Base-by-base conservation (phyloP, 2,329 filamentous ascomycete genomes). In the Apiospora koreana region DNA sequence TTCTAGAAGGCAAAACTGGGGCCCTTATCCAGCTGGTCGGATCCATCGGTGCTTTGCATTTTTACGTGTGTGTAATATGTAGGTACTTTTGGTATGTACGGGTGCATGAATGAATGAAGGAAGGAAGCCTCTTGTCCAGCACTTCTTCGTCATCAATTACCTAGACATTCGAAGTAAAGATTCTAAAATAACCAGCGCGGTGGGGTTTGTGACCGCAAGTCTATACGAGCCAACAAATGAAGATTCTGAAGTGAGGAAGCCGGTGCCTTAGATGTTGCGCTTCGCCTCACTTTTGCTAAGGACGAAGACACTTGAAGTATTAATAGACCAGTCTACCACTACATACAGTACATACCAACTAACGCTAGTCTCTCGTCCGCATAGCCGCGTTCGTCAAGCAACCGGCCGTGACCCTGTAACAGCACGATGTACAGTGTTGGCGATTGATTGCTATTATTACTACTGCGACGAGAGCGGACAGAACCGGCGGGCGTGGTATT, bases 1-100 rank as follows among this genome's bases (percentile, higher is more conserved):
- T 66, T 66, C 64, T 66, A 66, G 64, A 66, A 66, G 64, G 18
- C 64, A 66, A 66, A 66, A 66, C 64, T 68, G 66, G 66, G 66
- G 66, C 66, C 28, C 45, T 48, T 42, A 41, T 54, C 66, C 66
- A 68, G 45, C 35, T 42, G 31, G 43, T 68, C 66, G 66, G 66
- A 68, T 68, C 66, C 66, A 54, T 68, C 66, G 66, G 66, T 38
- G 66, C 43, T 67, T 46, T 28, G 48, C 48, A 54, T 54, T 28
- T 28, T 3, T 23, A 7, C 23, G 16, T 54, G 23, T 62, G 31
- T 62, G 54, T 62, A 58, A 58, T n/a, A 35, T 35, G 50, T 38
- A 50, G 16, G 35, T 50, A 25, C 28, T 23, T 25, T 62, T 12
- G 54, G 28, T 10, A 62, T 62, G 23, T 12, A n/a, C n/a, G 41